phyloP scores from a whole-genome alignment of 192 early-diverging fungal genomes.

The Coemansia sp. region DNA sequence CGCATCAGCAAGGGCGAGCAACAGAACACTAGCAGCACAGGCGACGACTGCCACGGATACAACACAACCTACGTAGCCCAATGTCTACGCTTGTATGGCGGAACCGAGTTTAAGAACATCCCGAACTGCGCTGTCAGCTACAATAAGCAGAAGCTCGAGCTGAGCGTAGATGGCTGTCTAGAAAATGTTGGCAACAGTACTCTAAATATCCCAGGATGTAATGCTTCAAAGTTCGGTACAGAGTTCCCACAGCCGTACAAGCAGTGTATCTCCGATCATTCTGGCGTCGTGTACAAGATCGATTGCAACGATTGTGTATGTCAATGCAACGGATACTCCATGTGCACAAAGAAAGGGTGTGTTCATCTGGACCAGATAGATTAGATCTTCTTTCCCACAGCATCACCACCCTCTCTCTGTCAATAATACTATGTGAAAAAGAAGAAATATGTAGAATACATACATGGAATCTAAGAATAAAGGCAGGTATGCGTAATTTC shows the following conservation, averaged over 20 bases:
- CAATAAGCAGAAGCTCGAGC: background rate
- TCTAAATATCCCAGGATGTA: constrained; percentile 17
- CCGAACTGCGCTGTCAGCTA: constrained; percentile 16
- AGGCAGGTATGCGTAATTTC: background rate
- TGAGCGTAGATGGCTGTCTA: constrained; percentile 10
- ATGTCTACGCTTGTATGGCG: constrained; percentile 32
- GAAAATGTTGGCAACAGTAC: background rate
- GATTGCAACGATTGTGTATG: constrained; percentile 32
- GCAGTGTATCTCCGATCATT: constrained; percentile 19
- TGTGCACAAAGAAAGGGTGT: constrained; percentile 29
- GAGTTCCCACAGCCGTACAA: constrained; percentile 20
- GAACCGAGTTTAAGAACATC: background rate
- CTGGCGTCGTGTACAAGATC: constrained; percentile 12
- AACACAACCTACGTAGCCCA: constrained; percentile 19
- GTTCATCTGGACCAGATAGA: background rate
- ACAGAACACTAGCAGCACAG: background rate
- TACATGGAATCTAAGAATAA: background rate
- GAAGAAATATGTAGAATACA: background rate
- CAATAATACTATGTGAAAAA: background rate
- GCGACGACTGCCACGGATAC: constrained; percentile 12
- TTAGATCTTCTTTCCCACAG: background rate
- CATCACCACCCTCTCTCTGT: too few relatives aligned
- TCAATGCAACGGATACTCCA: constrained; percentile 18
- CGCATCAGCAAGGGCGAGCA: background rate
- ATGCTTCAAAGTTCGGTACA: constrained; percentile 4